Evolutionary conservation across 352 stramenopile species (phyloP).

Genomic region (Pythium aristosporum): DNA sequence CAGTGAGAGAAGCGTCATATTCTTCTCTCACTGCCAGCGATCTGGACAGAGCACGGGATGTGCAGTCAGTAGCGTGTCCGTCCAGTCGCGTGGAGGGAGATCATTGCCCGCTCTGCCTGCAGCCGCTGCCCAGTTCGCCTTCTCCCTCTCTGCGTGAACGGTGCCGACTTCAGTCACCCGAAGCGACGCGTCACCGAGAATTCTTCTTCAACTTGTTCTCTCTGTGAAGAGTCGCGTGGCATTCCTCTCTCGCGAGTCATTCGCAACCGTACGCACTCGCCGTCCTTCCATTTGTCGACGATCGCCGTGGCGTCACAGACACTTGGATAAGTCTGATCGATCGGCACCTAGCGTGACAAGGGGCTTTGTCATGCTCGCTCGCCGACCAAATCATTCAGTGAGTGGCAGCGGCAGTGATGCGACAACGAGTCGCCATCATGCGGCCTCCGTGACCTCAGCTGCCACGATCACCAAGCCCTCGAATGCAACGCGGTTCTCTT

Average conservation of each 20-base stretch:
- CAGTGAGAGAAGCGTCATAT: not conserved
- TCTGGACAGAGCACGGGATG: not conserved
- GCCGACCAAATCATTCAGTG: not conserved
- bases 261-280: not conserved
- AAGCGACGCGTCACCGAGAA: not conserved
- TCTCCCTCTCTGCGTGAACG: constrained; percentile 3
- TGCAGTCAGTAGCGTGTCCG: not conserved
- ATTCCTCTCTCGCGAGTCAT: not conserved
- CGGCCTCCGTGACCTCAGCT: not conserved
- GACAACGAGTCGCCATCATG: not conserved
- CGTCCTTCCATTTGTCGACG: not conserved
- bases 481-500: constrained; percentile 16
- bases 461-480: constrained; percentile 3
- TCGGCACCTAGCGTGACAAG: too few species aligned
- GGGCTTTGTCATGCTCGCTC: constrained; percentile 1
- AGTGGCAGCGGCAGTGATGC: not conserved
- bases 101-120: not conserved
- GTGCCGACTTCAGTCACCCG: not conserved
- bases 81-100: not conserved
- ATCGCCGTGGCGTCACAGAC: not conserved
- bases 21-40: not conserved
- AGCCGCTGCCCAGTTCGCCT: constrained; percentile 1
- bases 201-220: not conserved
- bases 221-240: not conserved
- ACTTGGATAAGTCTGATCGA: not conserved